Evolutionary conservation across 2,329 filamentous ascomycete species (phyloP), one percentile per base, ranked within the genome.

Genomic region (Penicillium hesseltinei): DNA sequence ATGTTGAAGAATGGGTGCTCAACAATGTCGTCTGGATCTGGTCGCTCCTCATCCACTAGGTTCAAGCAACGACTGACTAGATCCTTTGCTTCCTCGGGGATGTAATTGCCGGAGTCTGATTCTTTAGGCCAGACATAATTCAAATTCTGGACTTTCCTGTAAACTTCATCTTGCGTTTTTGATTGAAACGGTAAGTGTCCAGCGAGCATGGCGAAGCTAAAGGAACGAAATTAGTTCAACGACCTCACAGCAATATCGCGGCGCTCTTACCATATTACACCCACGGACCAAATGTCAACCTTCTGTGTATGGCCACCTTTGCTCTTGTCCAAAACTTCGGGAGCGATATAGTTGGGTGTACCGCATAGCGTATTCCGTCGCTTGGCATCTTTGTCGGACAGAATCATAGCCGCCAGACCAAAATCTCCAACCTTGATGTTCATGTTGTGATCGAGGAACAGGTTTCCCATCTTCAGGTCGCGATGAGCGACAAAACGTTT

Each of bases 391-490:
- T 89, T 92, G 70, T 93, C 91, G 10, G 92, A 95, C 44, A 97
- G 87, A 56, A 97, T 81, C 66, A 99, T 81, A 29, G 95, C 94
- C 31, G 94, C 94, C 54, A 99, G 82, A 3, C 94, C 94, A 77
- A 99, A 99, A 74, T 99, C 94, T 44, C 94, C 94, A 67, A 99
- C 91, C 74, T 99, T 99, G 67, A 96, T 88, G 70, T 99, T 96
- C 93, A 99, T 97, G 65, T 92, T 82, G 53, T 86, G 85, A 73
- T 99, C 94, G 51, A 99, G 82, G 69, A 99, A 99, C 65, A 99
- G 88, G 73, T 99, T 99, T 48, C 94, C 95, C 81, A 97, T 97
- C 77, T 99, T 99, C 66, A 99, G 77, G 75, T 99, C 94, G 49
- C 94, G 87, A 75, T 99, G 94, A 49, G 97, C 96, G 61, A 99